A percentile compares a stretch with the other conserved stretches of the same genome.
These are phyloP conservation scores for Mycena vitilis DNA, from an alignment of 768 basidiomycete genomes.

Conservation along the genomic window DNA sequence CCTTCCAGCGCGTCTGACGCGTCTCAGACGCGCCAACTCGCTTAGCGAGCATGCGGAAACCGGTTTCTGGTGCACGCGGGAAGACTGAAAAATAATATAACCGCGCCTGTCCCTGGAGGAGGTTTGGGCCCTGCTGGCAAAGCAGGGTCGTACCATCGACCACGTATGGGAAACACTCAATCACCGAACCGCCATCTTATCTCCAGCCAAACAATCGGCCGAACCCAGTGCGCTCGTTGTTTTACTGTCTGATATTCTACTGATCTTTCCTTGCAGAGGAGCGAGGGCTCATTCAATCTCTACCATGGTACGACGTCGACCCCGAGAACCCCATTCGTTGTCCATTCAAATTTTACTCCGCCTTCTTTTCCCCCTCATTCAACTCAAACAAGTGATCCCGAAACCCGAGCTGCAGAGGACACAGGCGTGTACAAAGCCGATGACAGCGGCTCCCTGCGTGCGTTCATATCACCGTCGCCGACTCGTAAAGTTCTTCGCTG, in stretches of 20 bases:
- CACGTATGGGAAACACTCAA: neutral
- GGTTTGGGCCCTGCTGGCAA: neutral
- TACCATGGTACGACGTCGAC: neutral
- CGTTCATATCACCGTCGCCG: neutral
- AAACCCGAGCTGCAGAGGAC: conserved; percentile 6
- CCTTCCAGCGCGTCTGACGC: too few relatives aligned
- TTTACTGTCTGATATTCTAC: neutral
- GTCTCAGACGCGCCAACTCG: too few relatives aligned
- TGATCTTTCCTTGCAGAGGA: neutral
- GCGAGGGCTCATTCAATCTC: neutral
- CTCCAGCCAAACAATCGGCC: neutral
- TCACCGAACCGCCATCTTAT: neutral
- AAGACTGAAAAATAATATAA: too few relatives aligned
- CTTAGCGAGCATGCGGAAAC: too few relatives aligned
- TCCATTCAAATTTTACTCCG: neutral
- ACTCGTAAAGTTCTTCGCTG: neutral
- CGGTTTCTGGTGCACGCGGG: too few relatives aligned
- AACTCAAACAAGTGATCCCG: neutral
- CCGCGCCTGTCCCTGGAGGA: conserved; percentile 3
- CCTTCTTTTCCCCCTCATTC: neutral
- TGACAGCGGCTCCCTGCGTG: neutral
- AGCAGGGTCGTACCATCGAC: neutral
- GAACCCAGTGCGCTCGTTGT: neutral
- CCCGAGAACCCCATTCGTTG: neutral
- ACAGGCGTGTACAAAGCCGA: neutral